Conservation (phyloP, 305 asterid species). For the Lippia alba region DNA sequence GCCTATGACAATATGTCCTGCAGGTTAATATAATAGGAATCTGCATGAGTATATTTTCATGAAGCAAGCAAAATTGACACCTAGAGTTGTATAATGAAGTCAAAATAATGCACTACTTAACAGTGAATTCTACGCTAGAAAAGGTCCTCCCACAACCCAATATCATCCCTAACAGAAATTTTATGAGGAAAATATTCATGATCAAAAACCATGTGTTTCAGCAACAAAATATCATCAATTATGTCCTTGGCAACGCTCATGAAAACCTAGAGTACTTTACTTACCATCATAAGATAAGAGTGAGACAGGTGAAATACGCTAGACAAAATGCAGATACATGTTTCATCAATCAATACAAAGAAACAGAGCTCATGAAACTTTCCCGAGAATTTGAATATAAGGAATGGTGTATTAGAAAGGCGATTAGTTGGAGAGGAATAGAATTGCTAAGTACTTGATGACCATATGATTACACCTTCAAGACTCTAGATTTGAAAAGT, state of each 20-base stretch:
- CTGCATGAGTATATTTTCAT: no score
- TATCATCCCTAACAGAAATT: not conserved
- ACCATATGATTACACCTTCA: slow-evolving; percentile 13
- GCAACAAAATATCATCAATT: not conserved
- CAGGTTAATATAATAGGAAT: no score
- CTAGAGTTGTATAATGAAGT: no score
- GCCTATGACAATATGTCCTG: no score
- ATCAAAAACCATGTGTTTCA: not conserved
- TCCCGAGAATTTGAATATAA: no score
- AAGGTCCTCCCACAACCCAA: not conserved
- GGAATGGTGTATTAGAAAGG: not conserved
- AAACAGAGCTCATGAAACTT: not conserved
- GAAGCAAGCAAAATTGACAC: no score
- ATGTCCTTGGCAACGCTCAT: slow-evolving; percentile 14
- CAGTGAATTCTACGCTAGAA: slow-evolving; percentile 5
- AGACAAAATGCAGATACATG: slow-evolving; percentile 6
- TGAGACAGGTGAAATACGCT: not conserved
- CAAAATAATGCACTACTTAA: slow-evolving; percentile 22
- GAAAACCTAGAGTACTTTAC: slow-evolving; percentile 14
- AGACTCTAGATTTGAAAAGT: slow-evolving; percentile 13
- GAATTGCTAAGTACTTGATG: slow-evolving; percentile 11
- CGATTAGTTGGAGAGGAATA: not conserved
- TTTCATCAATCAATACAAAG: not conserved
- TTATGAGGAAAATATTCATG: slow-evolving; percentile 6
- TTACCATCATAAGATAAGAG: not conserved